Evolutionary conservation across 352 stramenopile species (phyloP).

Genomic region (Phytophthora cajani): DNA sequence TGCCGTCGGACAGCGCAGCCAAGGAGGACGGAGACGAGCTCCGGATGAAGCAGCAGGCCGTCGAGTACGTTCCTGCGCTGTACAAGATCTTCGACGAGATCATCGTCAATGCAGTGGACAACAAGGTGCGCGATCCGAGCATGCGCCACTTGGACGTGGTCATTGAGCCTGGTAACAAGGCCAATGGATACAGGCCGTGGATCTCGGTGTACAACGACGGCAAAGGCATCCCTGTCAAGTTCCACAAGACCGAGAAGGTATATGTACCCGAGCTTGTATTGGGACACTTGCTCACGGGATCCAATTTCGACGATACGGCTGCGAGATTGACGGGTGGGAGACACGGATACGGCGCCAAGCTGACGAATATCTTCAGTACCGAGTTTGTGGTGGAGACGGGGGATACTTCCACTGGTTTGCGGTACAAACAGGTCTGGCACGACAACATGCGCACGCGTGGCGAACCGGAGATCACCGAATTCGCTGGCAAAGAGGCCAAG

Average conservation of each 20-base stretch:
- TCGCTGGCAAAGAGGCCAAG: constrained; percentile 74
- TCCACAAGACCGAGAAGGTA: constrained; percentile 97
- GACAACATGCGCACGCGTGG: constrained; percentile 97
- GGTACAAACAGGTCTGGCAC: constrained; percentile 92
- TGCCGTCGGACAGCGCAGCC: constrained; percentile 36
- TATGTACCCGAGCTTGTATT: constrained; percentile 99
- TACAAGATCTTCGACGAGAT: constrained; percentile 99
- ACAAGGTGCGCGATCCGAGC: constrained; percentile 85
- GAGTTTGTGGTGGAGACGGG: constrained; percentile 99
- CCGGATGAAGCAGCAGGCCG: constrained; percentile 74
- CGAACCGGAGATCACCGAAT: constrained; percentile 84
- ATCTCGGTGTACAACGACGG: constrained; percentile 99
- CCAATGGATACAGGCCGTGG: constrained; percentile 67
- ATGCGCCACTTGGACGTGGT: constrained; percentile 82
- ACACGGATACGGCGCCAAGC: constrained; percentile 96
- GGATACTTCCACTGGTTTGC: constrained; percentile 86
- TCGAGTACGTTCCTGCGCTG: constrained; percentile 89
- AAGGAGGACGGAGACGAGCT: constrained; percentile 35
- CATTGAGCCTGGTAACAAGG: constrained; percentile 66
- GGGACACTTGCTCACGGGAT: constrained; percentile 98
- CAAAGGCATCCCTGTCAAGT: constrained; percentile 96
- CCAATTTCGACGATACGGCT: constrained; percentile 99
- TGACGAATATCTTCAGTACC: constrained; percentile 99
- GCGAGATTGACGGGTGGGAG: constrained; percentile 97
- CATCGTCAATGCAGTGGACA: constrained; percentile 98